These are phyloP conservation scores for Xylaria sp. DNA, from an alignment of 2,329 filamentous ascomycete genomes.

Conservation along the genomic window DNA sequence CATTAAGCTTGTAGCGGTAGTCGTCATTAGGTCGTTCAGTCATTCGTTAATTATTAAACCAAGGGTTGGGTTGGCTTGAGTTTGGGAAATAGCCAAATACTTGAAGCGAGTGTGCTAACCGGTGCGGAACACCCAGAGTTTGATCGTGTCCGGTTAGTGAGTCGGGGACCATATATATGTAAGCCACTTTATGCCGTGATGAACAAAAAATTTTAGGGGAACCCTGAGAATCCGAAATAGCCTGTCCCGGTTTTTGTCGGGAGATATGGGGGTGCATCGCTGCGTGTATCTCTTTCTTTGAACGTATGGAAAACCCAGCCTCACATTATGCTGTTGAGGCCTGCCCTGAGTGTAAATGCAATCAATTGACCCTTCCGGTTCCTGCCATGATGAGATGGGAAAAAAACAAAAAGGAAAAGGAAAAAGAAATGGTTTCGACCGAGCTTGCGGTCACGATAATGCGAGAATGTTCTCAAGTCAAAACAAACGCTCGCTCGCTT, in stretches of 20 bases:
- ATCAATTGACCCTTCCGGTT: constrained; percentile 62
- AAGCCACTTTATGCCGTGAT: constrained; percentile 56
- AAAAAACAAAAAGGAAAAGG: constrained; percentile 52
- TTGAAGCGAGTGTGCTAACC: constrained; percentile 53
- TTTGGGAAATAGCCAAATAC: constrained; percentile 47
- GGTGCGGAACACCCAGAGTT: constrained; percentile 15
- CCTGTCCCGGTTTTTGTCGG: constrained; percentile 61
- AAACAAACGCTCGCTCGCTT: constrained; percentile 54
- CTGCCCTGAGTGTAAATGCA: constrained; percentile 65
- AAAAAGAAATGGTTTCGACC: constrained; percentile 52
- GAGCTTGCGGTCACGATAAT: constrained; percentile 60
- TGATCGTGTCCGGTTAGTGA: constrained; percentile 43
- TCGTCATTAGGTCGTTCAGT: constrained; percentile 51
- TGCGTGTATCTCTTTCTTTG: constrained; percentile 69
- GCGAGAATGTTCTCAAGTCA: constrained; percentile 40
- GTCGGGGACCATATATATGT: constrained; percentile 55
- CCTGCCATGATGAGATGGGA: constrained; percentile 65
- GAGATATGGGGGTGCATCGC: constrained; percentile 66
- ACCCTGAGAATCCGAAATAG: constrained; percentile 55
- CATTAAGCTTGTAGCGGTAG: constrained; percentile 51
- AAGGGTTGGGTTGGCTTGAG: constrained; percentile 49
- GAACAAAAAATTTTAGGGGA: constrained; percentile 49
- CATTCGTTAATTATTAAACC: constrained; percentile 59
- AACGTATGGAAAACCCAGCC: constrained; percentile 52
- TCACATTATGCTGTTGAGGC: constrained; percentile 57